phyloP scores from a whole-genome alignment of 2,329 filamentous ascomycete species.

The Fusarium algeriense region DNA sequence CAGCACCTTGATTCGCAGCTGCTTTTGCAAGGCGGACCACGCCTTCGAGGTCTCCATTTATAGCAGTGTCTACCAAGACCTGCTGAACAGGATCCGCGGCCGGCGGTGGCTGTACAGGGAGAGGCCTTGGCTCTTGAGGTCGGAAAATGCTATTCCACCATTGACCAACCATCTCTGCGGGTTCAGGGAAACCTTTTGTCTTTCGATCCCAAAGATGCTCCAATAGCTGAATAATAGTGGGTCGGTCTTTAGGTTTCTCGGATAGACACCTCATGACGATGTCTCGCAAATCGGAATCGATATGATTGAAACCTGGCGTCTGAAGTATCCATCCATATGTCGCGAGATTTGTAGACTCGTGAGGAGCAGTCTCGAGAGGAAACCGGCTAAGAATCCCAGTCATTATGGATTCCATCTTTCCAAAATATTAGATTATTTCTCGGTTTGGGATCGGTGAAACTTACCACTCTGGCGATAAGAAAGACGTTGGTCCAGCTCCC shows the following conservation, averaged over 20 bases:
- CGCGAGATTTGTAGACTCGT: not conserved
- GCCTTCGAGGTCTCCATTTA: not conserved
- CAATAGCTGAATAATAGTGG: conserved; percentile 41
- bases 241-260: conserved; percentile 46
- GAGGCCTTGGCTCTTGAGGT: not conserved
- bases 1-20: not conserved
- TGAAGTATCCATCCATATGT: conserved; percentile 45
- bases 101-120: not conserved
- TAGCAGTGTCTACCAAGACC: not conserved
- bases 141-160: conserved; percentile 40
- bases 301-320: not conserved
- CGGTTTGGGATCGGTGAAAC: not conserved
- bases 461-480: conserved; percentile 45
- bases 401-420: conserved; percentile 48
- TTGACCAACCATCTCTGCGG: conserved; percentile 14
- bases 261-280: conserved; percentile 45
- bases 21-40: not conserved
- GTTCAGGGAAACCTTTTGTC: conserved; percentile 27
- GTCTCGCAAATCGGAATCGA: conserved; percentile 44
- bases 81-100: not conserved
- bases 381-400: conserved; percentile 29
- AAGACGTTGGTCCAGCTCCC: conserved; percentile 50
- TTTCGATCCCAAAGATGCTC: conserved; percentile 38
- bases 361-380: conserved; percentile 23
- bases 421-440: conserved; percentile 10